Base-by-base conservation (phyloP, 805 yeast species). In the Candida corydali region DNA sequence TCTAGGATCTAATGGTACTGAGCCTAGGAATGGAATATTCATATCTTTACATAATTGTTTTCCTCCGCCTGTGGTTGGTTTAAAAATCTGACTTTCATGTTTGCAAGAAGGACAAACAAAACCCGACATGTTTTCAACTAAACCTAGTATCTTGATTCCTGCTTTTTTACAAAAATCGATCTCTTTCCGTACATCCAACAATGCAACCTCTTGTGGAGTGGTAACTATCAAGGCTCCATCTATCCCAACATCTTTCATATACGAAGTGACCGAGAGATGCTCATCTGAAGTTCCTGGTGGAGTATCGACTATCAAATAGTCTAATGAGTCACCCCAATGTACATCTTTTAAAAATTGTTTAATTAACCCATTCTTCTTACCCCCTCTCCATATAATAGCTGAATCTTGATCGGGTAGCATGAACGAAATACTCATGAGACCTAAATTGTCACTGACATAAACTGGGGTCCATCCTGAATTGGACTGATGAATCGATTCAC, bases 251-350 rank as follows among this genome's bases (percentile, higher is more conserved):
- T 86, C 95, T 50, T 86, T 84, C 74, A 93, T 66, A 53, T 86
- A 89, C 35, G 85, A 80, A 22, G 89, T 86, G 22, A 93, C 89
- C 6, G 95, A 81, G 28, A 93, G 71, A 61, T 93, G 99, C 57
- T 93, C 99, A 60, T 93, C 99, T 0, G 96, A 83, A 0, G 99
- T 93, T 0, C 99, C 98, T 0, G 99, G 99, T 0, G 98, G 99
- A 0, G 99, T 93, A 52, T 93, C 99, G 12, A 93, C 83, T 11
- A 93, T 74, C 46, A 93, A 67, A 52, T 85, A 93, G 57, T 93
- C 97, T 38, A 85, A 61, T 32, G 47, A 61, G 17, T 73, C 72
- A 4, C 95, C 96, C 99, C 99, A 93, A 50, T 86, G 88, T 2
- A 93, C 97, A 50, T 91, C 97, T 53, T 85, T 87, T 37, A 93